A percentile compares a stretch with the other conserved stretches of the same genome.
Evolutionary conservation across 495 filamentous ascomycete species (phyloP).

Genomic region (Xylaria cubensis): DNA sequence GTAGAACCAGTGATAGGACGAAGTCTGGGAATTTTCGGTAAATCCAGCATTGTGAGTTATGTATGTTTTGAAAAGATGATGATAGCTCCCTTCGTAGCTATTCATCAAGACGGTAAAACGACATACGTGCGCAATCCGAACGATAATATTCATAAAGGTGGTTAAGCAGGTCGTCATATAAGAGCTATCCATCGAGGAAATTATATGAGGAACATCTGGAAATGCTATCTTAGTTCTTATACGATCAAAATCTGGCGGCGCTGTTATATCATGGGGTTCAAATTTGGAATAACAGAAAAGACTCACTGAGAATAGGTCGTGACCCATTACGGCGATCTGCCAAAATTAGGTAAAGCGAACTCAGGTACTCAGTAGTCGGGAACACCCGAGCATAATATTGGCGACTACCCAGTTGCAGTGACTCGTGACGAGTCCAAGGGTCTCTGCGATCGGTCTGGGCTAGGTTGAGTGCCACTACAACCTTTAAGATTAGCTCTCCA

Average conservation of each 20-base stretch:
- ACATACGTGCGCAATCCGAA: background rate
- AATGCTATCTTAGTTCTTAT: background rate
- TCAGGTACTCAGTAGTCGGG: background rate
- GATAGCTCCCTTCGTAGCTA: background rate
- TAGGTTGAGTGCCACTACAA: conserved; percentile 3
- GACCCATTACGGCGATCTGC: background rate
- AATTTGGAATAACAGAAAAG: background rate
- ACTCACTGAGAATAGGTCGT: conserved; percentile 14
- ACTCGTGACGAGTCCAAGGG: background rate
- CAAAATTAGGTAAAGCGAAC: background rate
- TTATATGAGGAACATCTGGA: conserved; percentile 2
- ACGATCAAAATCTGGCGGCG: background rate
- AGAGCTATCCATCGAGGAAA: background rate
- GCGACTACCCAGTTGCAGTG: no score
- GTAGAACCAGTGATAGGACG: background rate
- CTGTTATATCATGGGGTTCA: background rate
- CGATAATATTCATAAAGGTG: background rate
- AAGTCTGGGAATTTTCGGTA: background rate
- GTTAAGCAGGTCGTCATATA: background rate
- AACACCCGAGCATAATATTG: background rate
- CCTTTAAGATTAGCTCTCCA: background rate
- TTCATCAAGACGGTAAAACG: background rate
- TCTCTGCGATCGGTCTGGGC: background rate
- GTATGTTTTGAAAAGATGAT: background rate
- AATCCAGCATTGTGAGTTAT: background rate